phyloP scores from a whole-genome alignment of 176 grass and related monocot genomes.

The Aegilops bicornis region DNA sequence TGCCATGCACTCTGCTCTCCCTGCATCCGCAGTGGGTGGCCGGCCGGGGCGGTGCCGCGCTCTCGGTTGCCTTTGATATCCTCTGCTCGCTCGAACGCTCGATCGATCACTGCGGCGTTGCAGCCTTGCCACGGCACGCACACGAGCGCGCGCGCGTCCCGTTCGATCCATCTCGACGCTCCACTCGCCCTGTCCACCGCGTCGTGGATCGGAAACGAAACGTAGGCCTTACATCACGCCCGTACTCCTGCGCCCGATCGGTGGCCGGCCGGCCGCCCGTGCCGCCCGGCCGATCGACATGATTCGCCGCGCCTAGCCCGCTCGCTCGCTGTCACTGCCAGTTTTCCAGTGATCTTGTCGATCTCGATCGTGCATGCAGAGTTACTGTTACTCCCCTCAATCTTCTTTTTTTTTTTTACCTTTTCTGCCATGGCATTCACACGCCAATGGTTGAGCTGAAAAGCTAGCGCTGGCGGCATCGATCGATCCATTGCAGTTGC shows the following conservation, averaged over 20 bases:
- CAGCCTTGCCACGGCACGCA: constrained; percentile 29
- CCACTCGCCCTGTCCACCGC: constrained; percentile 14
- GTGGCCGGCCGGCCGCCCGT: constrained; percentile 19
- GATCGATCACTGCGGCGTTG: constrained; percentile 11
- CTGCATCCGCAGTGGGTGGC: constrained; percentile 8
- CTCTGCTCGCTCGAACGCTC: neutral
- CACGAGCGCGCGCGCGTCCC: neutral
- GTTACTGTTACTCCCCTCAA: neutral
- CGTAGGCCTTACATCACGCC: constrained; percentile 33
- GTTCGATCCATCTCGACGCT: constrained; percentile 13
- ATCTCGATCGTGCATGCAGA: no score
- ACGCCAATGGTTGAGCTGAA: constrained; percentile 30
- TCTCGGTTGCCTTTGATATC: neutral
- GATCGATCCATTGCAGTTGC: constrained; percentile 10
- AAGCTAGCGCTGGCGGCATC: neutral
- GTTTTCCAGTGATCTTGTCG: no score
- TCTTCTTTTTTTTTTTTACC: neutral
- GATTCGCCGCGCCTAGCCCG: neutral
- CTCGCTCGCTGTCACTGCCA: neutral
- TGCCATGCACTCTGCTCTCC: neutral
- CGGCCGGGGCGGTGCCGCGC: constrained; percentile 24
- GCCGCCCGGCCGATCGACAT: constrained; percentile 12
- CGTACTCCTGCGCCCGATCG: neutral
- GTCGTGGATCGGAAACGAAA: neutral
- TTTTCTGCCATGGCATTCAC: constrained; percentile 53